Conservation (phyloP, 805 yeast species). For the Starmerella roubikii region DNA sequence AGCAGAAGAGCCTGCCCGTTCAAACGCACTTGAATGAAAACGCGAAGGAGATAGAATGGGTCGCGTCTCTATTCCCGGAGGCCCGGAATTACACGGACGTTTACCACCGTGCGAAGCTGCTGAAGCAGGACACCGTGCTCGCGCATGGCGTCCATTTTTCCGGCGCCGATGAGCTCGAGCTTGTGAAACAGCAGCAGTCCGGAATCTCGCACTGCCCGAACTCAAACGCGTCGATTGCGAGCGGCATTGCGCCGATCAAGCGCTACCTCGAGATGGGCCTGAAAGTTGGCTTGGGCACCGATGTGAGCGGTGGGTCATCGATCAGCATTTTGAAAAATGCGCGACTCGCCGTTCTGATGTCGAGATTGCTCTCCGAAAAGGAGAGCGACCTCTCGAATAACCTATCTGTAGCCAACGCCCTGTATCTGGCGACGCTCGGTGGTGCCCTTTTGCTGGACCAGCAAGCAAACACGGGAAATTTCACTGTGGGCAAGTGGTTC, state of each 20-base stretch:
- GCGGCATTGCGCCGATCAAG: constrained; percentile 79
- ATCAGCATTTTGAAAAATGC: constrained; percentile 53
- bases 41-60: constrained; percentile 59
- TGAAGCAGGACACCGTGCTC: constrained; percentile 54
- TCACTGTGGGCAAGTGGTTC: constrained; percentile 63
- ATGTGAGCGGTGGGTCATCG: constrained; percentile 64
- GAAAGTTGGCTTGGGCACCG: constrained; percentile 72
- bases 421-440: constrained; percentile 75
- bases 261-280: constrained; percentile 50
- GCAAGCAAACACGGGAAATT: constrained; percentile 48
- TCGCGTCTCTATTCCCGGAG: constrained; percentile 57
- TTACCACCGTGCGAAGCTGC: constrained; percentile 48
- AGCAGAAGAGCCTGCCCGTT: constrained; percentile 39
- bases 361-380: constrained; percentile 56
- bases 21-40: constrained; percentile 93
- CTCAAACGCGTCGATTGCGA: constrained; percentile 72
- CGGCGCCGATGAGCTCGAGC: constrained; percentile 41
- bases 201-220: constrained; percentile 92
- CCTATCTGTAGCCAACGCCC: constrained; percentile 53
- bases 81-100: constrained; percentile 59
- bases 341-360: constrained; percentile 56
- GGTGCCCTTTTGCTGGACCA: constrained; percentile 70
- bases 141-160: constrained; percentile 81
- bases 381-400: constrained; percentile 25
- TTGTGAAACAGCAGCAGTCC: constrained; percentile 41